These are phyloP conservation scores for Alternaria rosae DNA, from an alignment of 2,329 filamentous ascomycete genomes.

Conservation along the genomic window DNA sequence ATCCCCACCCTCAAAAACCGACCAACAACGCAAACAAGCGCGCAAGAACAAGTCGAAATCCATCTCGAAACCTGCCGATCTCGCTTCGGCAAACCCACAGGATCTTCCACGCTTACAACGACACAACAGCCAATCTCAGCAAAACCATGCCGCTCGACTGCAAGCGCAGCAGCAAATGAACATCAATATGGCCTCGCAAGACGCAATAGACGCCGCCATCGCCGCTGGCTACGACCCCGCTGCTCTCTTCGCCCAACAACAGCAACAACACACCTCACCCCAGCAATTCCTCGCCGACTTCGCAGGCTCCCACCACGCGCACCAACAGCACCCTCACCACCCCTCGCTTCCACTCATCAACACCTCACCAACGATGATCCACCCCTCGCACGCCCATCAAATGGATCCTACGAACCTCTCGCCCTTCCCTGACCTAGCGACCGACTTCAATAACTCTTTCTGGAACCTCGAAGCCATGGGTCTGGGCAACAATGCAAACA, in stretches of 20 bases:
- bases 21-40: conserved; percentile 59
- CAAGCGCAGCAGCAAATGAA: conserved; percentile 42
- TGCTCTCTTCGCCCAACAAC: conserved; percentile 36
- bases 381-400: conserved; percentile 39
- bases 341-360: conserved; percentile 50
- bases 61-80: conserved; percentile 37
- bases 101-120: conserved; percentile 32
- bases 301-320: conserved; percentile 49
- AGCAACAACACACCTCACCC: conserved; percentile 31
- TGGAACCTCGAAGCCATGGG: conserved; percentile 47
- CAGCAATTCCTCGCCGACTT: conserved; percentile 57
- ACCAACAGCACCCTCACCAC: conserved; percentile 46
- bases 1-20: conserved; percentile 64
- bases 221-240: conserved; percentile 38
- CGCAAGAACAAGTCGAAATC: conserved; percentile 53
- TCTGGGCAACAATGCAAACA: conserved; percentile 25
- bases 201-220: conserved; percentile 35
- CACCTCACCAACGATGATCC: conserved; percentile 40
- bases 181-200: conserved; percentile 41
- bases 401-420: conserved; percentile 34
- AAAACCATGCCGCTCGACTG: conserved; percentile 32
- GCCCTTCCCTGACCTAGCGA: conserved; percentile 42
- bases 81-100: conserved; percentile 31
- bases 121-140: conserved; percentile 30
- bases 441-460: conserved; percentile 42